Conservation (phyloP, 1,284 basidiomycete species). For the Tylopilus sp. region DNA sequence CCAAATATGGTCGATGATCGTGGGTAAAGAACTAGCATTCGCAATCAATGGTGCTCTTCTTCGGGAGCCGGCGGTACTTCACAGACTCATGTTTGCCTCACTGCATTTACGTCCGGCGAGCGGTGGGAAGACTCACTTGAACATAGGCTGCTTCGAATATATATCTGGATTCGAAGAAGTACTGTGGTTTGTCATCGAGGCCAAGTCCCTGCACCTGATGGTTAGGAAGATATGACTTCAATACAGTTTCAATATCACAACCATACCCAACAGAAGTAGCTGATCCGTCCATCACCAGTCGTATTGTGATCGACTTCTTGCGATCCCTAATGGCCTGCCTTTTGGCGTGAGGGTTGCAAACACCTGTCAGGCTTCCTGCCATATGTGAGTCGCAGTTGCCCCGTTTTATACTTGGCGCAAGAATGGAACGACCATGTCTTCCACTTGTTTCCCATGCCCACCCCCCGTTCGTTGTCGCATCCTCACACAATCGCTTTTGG, state of each 20-base stretch:
- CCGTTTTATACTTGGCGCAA: slow-evolving; percentile 8
- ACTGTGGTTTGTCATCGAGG: too few species aligned
- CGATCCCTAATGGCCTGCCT: not conserved
- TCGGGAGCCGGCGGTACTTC: slow-evolving; percentile 3
- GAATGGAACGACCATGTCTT: not conserved
- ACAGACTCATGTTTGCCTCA: slow-evolving; percentile 16
- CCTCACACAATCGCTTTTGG: not conserved
- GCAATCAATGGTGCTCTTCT: not conserved
- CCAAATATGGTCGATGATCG: not conserved
- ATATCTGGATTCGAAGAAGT: not conserved
- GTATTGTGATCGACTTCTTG: not conserved
- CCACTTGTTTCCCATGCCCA: not conserved
- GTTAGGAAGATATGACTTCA: not conserved
- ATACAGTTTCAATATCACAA: not conserved
- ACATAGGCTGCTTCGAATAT: not conserved
- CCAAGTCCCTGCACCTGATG: not conserved
- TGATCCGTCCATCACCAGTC: not conserved
- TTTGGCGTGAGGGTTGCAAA: not conserved
- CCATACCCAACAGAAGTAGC: not conserved
- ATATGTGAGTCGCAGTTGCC: slow-evolving; percentile 1
- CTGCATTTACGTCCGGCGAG: slow-evolving; percentile 6
- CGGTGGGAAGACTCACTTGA: not conserved
- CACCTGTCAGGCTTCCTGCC: not conserved
- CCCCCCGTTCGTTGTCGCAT: not conserved
- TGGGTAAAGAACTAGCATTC: not conserved